These are phyloP conservation scores for Platanthera zijinensis DNA, from an alignment of 106 monocot genomes.

Conservation along the genomic window DNA sequence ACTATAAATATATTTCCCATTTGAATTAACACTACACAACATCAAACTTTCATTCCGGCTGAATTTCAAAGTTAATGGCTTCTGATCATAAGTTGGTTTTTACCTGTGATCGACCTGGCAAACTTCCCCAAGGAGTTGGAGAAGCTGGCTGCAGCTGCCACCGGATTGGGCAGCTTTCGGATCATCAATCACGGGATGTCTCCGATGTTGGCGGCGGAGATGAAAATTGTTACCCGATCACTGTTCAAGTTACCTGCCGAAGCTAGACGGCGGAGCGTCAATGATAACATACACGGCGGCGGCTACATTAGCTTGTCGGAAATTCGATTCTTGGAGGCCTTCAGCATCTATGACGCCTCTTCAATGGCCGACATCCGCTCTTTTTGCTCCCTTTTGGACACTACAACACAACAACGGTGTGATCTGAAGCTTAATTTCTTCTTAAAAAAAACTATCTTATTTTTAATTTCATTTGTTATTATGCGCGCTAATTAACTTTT, in stretches of 20 bases:
- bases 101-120: slow-evolving; percentile 27
- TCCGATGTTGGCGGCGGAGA: slow-evolving; percentile 23
- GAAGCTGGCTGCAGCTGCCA: slow-evolving; percentile 22
- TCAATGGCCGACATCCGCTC: slow-evolving; percentile 24
- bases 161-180: slow-evolving; percentile 33
- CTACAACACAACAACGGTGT: slow-evolving; percentile 24
- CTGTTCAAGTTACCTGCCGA: slow-evolving; percentile 42
- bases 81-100: background rate
- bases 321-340: slow-evolving; percentile 35
- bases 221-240: slow-evolving; percentile 35
- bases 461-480: background rate
- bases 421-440: no score
- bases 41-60: no score
- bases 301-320: slow-evolving; percentile 30
- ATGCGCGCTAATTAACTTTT: no score
- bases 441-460: background rate
- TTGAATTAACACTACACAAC: no score
- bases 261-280: slow-evolving; percentile 22
- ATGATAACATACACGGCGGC: slow-evolving; percentile 32
- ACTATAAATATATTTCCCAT: no score
- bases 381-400: slow-evolving; percentile 34
- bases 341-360: slow-evolving; percentile 40
- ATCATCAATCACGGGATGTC: slow-evolving; percentile 38
- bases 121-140: slow-evolving; percentile 8
- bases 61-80: background rate